Evolutionary conservation across 2,329 filamentous ascomycete species (phyloP), one percentile per base, ranked within the genome.

Genomic region (Lecanicillium sp.): DNA sequence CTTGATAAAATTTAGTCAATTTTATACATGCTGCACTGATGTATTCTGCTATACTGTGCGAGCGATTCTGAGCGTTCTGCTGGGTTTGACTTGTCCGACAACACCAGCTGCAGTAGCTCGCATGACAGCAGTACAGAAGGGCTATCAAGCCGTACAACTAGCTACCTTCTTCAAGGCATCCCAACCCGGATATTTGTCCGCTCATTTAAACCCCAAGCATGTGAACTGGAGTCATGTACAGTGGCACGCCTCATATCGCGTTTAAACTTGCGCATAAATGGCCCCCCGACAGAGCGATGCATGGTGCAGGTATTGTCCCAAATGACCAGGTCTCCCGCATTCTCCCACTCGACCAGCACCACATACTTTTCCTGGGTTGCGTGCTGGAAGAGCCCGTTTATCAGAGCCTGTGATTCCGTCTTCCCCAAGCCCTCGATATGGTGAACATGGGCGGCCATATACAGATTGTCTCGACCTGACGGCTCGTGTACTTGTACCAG

Each of bases 241-340:
- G 73, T 78, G 5, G 71, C 69, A 43, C 76, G 58, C 33, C 76
- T 56, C 65, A 79, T 62, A 52, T 79, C 74, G 29, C 72, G 57
- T 42, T 51, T 58, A 48, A 62, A 69, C 48, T 62, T 67, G 0
- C 68, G 66, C 44, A 64, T 63, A 43, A 71, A 76, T 0, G 52
- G 51, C 0, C 73, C 73, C 1, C 60, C 58, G 2, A 61, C 65
- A 0, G 71, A 70, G 5, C 72, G 55, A 53, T 80, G 74, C 61
- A 79, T 64, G 13, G 72, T 68, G 35, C 62, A 66, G 0, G 70
- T 69, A 50, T 79, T 79, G 47, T 80, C 75, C 75, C 76, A 79
- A 14, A 74, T 61, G 13, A 79, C 52, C 40, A 79, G 33, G 49
- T 79, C 75, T 0, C 70, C 65, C 0, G 56, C 48, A 7, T 65